Percentiles rank a stretch among this genome's conserved stretches.
phyloP scores from a whole-genome alignment of 2,329 filamentous ascomycete species.

The Anisogramma anomala region DNA sequence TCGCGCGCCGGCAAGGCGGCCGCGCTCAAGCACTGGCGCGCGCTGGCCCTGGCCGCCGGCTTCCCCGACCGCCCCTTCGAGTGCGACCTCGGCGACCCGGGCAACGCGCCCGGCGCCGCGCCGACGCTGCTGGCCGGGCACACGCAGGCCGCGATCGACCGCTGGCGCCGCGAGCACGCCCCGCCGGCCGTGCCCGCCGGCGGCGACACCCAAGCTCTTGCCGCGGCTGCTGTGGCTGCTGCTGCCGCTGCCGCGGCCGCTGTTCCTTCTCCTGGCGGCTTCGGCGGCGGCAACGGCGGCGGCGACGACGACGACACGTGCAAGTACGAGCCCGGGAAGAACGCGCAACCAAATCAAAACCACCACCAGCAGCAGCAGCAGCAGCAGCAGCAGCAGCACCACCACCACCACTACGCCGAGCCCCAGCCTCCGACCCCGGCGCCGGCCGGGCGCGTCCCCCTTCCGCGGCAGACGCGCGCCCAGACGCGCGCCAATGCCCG shows the following conservation, averaged over 20 bases:
- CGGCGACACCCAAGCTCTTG: too few species aligned
- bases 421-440: background rate
- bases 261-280: too few species aligned
- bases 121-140: background rate
- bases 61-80: constrained; percentile 3
- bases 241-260: background rate
- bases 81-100: background rate
- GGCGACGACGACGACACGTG: too few species aligned
- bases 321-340: too few species aligned
- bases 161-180: too few species aligned
- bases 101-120: background rate
- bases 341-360: too few species aligned
- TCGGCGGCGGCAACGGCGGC: too few species aligned
- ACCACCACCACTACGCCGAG: background rate
- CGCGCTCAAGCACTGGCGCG: constrained; percentile 10
- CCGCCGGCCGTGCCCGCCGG: too few species aligned
- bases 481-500: too few species aligned
- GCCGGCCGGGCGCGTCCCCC: too few species aligned
- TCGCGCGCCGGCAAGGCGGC: constrained; percentile 8
- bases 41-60: constrained; percentile 6
- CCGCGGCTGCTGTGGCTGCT: background rate
- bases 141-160: background rate
- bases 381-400: background rate
- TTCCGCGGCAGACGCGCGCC: background rate
- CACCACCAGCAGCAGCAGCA: background rate